phyloP scores from a whole-genome alignment of 768 basidiomycete genomes.

The Crassisporium funariophilum region DNA sequence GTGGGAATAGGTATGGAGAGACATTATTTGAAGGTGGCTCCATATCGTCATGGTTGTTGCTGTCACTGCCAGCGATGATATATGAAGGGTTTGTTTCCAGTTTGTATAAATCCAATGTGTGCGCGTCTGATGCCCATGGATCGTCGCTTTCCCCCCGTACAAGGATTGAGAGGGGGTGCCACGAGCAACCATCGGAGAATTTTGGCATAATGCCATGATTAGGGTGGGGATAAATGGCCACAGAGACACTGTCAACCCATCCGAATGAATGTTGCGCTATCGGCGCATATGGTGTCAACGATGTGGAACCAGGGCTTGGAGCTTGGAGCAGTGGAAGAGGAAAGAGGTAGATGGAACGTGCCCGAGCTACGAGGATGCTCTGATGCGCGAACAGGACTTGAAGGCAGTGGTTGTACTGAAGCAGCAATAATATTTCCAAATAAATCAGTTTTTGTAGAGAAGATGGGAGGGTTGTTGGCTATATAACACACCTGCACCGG shows the following conservation, averaged over 20 bases:
- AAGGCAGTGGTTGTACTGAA: conserved; percentile 51
- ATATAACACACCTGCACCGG: conserved; percentile 31
- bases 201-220: not conserved
- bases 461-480: conserved; percentile 8
- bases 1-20: conserved; percentile 50
- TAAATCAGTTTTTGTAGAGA: not conserved
- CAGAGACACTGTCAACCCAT: conserved; percentile 65
- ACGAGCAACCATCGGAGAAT: not conserved
- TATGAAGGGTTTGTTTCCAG: conserved; percentile 40
- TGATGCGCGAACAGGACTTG: conserved; percentile 51
- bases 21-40: too few relatives aligned
- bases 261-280: conserved; percentile 57
- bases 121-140: conserved; percentile 54
- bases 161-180: conserved; percentile 46
- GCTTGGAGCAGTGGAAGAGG: conserved; percentile 42
- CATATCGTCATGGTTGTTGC: conserved; percentile 1
- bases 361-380: conserved; percentile 58
- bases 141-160: conserved; percentile 61
- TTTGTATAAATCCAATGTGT: conserved; percentile 54
- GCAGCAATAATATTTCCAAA: conserved; percentile 5
- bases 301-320: conserved; percentile 2
- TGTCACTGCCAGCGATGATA: not conserved
- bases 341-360: conserved; percentile 60
- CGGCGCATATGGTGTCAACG: conserved; percentile 32
- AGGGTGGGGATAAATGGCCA: conserved; percentile 22